Conservation (phyloP, 2,329 filamentous ascomycete species). For the Lojkania enalia region DNA sequence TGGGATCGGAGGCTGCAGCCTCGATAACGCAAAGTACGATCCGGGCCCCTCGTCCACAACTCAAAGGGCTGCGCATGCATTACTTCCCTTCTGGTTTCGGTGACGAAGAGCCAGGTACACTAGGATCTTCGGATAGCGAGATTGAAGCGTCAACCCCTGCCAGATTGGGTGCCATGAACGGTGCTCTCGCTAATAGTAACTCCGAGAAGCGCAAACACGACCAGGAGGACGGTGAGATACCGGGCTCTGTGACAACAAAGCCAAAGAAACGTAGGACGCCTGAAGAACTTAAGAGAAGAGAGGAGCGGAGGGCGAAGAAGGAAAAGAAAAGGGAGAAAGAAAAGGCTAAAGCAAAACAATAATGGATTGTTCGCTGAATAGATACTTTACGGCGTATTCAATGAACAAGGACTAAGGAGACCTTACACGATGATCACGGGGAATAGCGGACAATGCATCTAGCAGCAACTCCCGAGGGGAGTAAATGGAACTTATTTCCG, state of each 20-base stretch:
- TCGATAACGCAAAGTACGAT: slow-evolving; percentile 53
- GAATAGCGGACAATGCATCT: too few species aligned
- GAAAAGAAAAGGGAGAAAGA: slow-evolving; percentile 41
- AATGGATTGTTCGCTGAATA: too few species aligned
- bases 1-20: slow-evolving; percentile 45
- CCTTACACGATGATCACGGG: too few species aligned
- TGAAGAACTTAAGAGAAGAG: slow-evolving; percentile 40
- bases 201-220: slow-evolving; percentile 48
- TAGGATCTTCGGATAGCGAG: slow-evolving; percentile 49
- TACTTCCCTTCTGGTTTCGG: slow-evolving; percentile 68
- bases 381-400: too few species aligned
- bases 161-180: slow-evolving; percentile 29
- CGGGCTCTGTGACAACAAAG: slow-evolving; percentile 43
- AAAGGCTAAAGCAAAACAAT: slow-evolving; percentile 9
- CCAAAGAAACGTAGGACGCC: slow-evolving; percentile 43
- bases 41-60: slow-evolving; percentile 64
- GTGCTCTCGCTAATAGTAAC: slow-evolving; percentile 25
- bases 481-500: too few species aligned
- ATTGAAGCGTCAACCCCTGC: slow-evolving; percentile 45
- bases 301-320: slow-evolving; percentile 31
- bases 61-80: slow-evolving; percentile 67
- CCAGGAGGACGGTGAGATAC: slow-evolving; percentile 31
- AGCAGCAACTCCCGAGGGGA: too few species aligned
- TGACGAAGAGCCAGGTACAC: slow-evolving; percentile 46
- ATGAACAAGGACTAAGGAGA: too few species aligned